phyloP scores from a whole-genome alignment of 2,329 filamentous ascomycete species.

The Fusarium keratoplasticum region DNA sequence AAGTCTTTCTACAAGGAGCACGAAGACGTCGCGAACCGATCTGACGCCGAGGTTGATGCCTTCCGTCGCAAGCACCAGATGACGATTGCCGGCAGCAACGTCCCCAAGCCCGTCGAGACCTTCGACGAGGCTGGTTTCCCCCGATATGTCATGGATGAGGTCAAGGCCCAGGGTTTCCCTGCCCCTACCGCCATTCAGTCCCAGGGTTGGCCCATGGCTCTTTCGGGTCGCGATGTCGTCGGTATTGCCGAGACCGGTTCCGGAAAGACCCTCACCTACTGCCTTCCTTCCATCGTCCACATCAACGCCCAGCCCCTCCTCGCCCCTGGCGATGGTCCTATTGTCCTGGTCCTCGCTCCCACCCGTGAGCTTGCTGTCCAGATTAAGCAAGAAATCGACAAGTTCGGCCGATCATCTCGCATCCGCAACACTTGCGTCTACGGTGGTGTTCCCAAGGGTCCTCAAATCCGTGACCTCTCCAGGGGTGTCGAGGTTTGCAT shows the following conservation, averaged over 20 bases:
- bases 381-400: conserved; percentile 98
- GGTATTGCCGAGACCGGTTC: conserved; percentile 99
- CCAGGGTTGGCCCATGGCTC: conserved; percentile 98
- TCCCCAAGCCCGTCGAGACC: conserved; percentile 94
- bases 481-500: conserved; percentile 99
- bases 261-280: conserved; percentile 99
- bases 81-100: conserved; percentile 80
- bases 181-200: conserved; percentile 96
- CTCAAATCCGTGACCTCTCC: conserved; percentile 93
- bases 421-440: conserved; percentile 99
- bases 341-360: conserved; percentile 94
- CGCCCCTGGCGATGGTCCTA: conserved; percentile 93
- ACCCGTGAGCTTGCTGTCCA: conserved; percentile 98
- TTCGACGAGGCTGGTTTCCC: conserved; percentile 99
- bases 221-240: conserved; percentile 97
- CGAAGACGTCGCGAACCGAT: conserved; percentile 78
- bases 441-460: conserved; percentile 97
- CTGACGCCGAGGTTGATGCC: conserved; percentile 82
- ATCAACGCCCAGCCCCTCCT: conserved; percentile 99
- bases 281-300: conserved; percentile 96
- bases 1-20: conserved; percentile 99
- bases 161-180: conserved; percentile 97
- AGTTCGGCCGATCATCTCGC: conserved; percentile 97
- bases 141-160: conserved; percentile 96
- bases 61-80: conserved; percentile 91